Percentiles rank a stretch among this genome's conserved stretches.
Evolutionary conservation across 495 filamentous ascomycete species (phyloP).

Genomic region (Hypoxylon rickii): DNA sequence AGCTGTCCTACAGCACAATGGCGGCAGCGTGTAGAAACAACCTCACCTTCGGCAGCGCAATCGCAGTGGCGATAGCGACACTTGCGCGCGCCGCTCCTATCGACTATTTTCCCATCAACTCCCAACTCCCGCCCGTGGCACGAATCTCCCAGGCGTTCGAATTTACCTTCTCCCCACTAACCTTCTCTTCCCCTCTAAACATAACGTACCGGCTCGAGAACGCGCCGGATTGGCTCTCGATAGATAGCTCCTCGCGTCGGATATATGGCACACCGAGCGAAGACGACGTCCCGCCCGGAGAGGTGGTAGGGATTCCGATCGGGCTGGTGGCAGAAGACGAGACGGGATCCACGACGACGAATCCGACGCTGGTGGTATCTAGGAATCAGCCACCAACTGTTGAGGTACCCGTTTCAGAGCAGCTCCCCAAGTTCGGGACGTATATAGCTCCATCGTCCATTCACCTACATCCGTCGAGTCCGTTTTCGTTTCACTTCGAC

Average conservation of each 20-base stretch:
- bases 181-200: slow-evolving; percentile 60
- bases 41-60: slow-evolving; percentile 15
- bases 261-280: slow-evolving; percentile 68
- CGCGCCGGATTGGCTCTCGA: slow-evolving; percentile 69
- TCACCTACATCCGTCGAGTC: slow-evolving; percentile 41
- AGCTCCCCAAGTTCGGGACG: slow-evolving; percentile 45
- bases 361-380: slow-evolving; percentile 67
- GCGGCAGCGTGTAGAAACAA: slow-evolving; percentile 12
- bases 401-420: slow-evolving; percentile 42
- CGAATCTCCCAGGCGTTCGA: slow-evolving; percentile 64
- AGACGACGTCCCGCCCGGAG: slow-evolving; percentile 57
- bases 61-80: background rate
- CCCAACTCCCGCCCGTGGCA: slow-evolving; percentile 77
- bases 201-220: slow-evolving; percentile 66
- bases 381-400: slow-evolving; percentile 46
- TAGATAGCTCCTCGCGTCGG: slow-evolving; percentile 64
- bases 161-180: slow-evolving; percentile 70
- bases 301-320: slow-evolving; percentile 53
- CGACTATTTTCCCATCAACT: slow-evolving; percentile 72
- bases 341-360: slow-evolving; percentile 59
- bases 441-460: slow-evolving; percentile 48
- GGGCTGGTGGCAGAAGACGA: slow-evolving; percentile 64
- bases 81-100: slow-evolving; percentile 36
- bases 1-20: slow-evolving; percentile 27
- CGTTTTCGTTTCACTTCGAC: slow-evolving; percentile 46